phyloP scores from a whole-genome alignment of 257 asterid species.

The Ilex aquifolium region DNA sequence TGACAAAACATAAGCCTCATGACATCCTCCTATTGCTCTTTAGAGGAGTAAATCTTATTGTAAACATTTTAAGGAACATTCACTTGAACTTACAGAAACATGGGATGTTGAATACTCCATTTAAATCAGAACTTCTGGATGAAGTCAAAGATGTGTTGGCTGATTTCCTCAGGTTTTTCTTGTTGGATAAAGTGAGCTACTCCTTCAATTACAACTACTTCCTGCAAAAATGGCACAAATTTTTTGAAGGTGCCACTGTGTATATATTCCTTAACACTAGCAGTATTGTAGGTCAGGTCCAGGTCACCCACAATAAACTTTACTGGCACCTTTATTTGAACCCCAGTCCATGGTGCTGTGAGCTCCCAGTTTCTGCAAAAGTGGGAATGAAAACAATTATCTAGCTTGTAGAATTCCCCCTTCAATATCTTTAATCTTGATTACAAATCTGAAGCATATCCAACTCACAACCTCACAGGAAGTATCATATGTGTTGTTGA shows the following conservation, averaged over 20 bases:
- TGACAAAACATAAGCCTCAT: too few relatives aligned
- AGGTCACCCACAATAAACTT: conserved; percentile 29
- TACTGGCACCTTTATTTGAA: conserved; percentile 26
- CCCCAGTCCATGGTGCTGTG: conserved; percentile 28
- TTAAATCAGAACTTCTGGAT: conserved; percentile 18
- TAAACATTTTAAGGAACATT: too few relatives aligned
- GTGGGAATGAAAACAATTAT: too few relatives aligned
- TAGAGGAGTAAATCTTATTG: too few relatives aligned
- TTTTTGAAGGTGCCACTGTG: conserved; percentile 31
- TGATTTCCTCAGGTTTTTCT: conserved; percentile 32
- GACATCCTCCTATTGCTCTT: too few relatives aligned
- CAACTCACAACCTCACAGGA: too few relatives aligned
- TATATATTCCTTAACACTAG: conserved; percentile 30
- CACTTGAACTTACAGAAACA: too few relatives aligned
- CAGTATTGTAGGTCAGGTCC: conserved; percentile 26
- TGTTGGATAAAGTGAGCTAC: conserved; percentile 35
- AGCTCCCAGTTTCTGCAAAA: conserved; percentile 39
- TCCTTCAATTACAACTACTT: conserved; percentile 30
- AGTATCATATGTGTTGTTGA: too few relatives aligned
- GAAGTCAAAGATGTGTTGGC: conserved; percentile 24
- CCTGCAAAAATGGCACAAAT: conserved; percentile 32
- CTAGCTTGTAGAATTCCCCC: too few relatives aligned
- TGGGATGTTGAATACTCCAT: background rate
- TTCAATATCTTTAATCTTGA: too few relatives aligned
- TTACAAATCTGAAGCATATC: too few relatives aligned